These are phyloP conservation scores for Fagopyrum esculentum DNA, from an alignment of 148 eudicot species.

Conservation along the genomic window DNA sequence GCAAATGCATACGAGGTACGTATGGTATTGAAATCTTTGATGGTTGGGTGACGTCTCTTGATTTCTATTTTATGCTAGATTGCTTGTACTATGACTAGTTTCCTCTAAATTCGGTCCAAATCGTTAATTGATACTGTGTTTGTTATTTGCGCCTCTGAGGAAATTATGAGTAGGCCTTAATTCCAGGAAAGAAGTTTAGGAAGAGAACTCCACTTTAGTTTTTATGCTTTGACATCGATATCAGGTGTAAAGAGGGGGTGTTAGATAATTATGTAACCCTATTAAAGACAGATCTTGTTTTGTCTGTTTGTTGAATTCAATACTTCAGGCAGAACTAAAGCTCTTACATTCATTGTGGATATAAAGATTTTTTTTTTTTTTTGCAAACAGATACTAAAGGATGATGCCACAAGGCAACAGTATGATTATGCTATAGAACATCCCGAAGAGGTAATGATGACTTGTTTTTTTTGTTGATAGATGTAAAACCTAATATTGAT, in stretches of 20 bases:
- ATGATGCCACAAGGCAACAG: constrained; percentile 72
- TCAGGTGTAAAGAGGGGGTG: neutral
- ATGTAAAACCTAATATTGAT: neutral
- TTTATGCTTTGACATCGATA: neutral
- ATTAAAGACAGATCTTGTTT: neutral
- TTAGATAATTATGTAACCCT: neutral
- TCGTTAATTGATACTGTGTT: no score
- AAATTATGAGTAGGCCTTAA: no score
- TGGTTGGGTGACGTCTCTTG: neutral
- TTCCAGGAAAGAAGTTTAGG: neutral
- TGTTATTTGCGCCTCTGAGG: no score
- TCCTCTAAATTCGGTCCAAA: no score
- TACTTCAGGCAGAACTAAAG: neutral
- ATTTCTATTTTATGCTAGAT: neutral
- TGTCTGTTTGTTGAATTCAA: neutral
- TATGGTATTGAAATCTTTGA: neutral
- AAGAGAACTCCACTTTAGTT: neutral
- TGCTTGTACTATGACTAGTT: neutral
- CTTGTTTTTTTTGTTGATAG: neutral
- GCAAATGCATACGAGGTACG: constrained; percentile 90
- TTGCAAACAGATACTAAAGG: constrained; percentile 69
- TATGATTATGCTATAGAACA: constrained; percentile 95
- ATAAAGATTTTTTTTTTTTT: neutral
- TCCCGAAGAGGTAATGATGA: constrained; percentile 72
- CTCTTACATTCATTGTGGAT: neutral